These are phyloP conservation scores for Immersiella caudata DNA, from an alignment of 495 filamentous ascomycete species.

Conservation along the genomic window DNA sequence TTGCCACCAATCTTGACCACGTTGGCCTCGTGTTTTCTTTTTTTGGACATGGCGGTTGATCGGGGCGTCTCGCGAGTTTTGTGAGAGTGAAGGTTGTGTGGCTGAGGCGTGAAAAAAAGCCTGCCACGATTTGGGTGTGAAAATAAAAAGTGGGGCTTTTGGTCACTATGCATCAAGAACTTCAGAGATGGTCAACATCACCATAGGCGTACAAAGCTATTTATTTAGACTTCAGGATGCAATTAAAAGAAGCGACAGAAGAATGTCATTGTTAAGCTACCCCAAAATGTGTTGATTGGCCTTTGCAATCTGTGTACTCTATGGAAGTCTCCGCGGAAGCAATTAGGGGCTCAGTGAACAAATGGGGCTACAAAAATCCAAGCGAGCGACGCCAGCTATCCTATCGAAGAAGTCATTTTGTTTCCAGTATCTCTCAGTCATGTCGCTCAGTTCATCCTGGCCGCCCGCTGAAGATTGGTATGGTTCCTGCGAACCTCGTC, in stretches of 20 bases:
- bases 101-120: neutral
- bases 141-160: neutral
- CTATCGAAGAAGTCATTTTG: neutral
- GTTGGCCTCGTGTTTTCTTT: conserved; percentile 28
- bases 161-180: no score
- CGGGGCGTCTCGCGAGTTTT: neutral
- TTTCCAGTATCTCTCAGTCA: neutral
- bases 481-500: conserved; percentile 13
- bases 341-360: neutral
- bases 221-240: no score
- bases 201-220: no score
- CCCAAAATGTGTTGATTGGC: no score
- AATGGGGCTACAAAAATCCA: neutral
- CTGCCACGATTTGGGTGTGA: neutral
- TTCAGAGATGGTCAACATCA: no score
- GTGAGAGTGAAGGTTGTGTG: neutral
- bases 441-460: conserved; percentile 5
- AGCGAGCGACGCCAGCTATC: neutral
- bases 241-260: no score
- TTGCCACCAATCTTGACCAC: conserved; percentile 45
- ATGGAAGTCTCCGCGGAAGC: neutral
- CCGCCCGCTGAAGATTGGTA: neutral
- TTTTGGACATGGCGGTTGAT: conserved; percentile 30
- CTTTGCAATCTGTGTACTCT: no score
- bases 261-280: no score